Percentiles rank a stretch among this genome's conserved stretches.
phyloP scores from a whole-genome alignment of 495 filamentous ascomycete genomes.

The Coniosporium apollinis region DNA sequence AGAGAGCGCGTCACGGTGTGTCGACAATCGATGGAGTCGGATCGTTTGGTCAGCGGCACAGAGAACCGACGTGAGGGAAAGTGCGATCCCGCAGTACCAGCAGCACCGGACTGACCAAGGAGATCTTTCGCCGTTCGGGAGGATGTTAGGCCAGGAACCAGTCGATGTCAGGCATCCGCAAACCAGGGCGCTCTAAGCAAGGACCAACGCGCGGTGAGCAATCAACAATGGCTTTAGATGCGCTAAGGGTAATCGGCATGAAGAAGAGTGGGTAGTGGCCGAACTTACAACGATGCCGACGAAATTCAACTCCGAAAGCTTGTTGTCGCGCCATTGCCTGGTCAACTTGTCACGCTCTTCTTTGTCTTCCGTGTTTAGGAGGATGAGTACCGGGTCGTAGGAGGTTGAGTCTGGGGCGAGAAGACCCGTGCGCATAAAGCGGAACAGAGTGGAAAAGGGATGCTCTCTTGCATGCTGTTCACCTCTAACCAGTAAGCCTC shows the following conservation, averaged over 20 bases:
- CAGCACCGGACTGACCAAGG: conserved; percentile 15
- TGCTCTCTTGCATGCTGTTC: too few species aligned
- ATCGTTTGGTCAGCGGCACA: conserved; percentile 16
- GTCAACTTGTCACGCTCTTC: conserved; percentile 15
- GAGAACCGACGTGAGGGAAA: conserved; percentile 14
- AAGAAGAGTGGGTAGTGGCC: background rate
- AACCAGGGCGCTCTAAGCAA: conserved; percentile 9
- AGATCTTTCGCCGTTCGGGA: conserved; percentile 5
- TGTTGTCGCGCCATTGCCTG: conserved; percentile 13
- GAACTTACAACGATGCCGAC: conserved; percentile 16
- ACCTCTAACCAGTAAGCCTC: too few species aligned
- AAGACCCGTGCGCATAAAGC: too few species aligned
- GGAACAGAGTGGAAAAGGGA: too few species aligned
- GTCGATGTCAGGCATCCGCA: conserved; percentile 16
- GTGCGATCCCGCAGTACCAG: conserved; percentile 17
- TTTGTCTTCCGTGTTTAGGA: conserved; percentile 11
- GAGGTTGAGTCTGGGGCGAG: too few species aligned
- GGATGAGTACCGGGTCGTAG: conserved; percentile 14
- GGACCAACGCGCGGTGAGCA: background rate
- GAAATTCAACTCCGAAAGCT: conserved; percentile 16
- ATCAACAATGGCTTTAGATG: background rate
- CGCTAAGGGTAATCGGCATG: background rate
- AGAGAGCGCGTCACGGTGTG: conserved; percentile 8
- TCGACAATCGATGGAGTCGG: conserved; percentile 15
- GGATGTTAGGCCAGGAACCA: conserved; percentile 17